phyloP scores from a whole-genome alignment of 495 filamentous ascomycete genomes.

The Hyphodiscus hymeniophilus region DNA sequence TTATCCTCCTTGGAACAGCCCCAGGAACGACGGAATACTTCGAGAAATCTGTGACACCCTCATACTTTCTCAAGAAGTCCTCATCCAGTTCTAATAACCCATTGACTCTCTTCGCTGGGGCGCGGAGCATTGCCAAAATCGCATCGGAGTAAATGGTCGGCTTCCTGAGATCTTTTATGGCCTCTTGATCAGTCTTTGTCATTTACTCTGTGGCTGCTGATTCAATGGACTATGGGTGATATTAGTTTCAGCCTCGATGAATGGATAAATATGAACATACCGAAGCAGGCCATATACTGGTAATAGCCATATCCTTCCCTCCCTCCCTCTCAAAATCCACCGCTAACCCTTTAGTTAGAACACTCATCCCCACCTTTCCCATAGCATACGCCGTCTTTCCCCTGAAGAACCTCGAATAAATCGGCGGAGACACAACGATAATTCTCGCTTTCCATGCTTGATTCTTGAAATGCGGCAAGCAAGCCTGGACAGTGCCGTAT shows the following conservation, averaged over 20 bases:
- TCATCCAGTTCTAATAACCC: constrained; percentile 71
- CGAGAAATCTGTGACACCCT: constrained; percentile 61
- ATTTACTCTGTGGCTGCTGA: constrained; percentile 59
- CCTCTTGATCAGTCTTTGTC: constrained; percentile 35
- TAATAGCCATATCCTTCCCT: constrained; percentile 62
- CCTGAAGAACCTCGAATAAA: constrained; percentile 76
- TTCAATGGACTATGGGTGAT: constrained; percentile 47
- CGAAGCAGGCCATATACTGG: constrained; percentile 72
- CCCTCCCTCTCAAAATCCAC: constrained; percentile 74
- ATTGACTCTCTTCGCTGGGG: constrained; percentile 54
- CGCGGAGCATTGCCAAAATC: constrained; percentile 62
- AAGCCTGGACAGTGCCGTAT: constrained; percentile 58
- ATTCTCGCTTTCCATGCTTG: constrained; percentile 53
- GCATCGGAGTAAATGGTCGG: constrained; percentile 74
- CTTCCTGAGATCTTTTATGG: constrained; percentile 52
- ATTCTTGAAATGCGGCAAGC: constrained; percentile 51
- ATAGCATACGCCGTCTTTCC: constrained; percentile 86
- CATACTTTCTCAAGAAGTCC: constrained; percentile 62
- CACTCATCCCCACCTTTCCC: constrained; percentile 80
- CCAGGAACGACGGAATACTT: constrained; percentile 65
- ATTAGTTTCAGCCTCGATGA: neutral
- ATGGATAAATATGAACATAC: constrained; percentile 33
- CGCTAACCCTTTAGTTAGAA: constrained; percentile 69
- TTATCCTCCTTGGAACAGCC: constrained; percentile 59
- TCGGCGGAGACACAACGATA: constrained; percentile 76